Evolutionary conservation across 495 filamentous ascomycete species (phyloP), one percentile per base, ranked within the genome.

Genomic region (Daldinia decipiens): DNA sequence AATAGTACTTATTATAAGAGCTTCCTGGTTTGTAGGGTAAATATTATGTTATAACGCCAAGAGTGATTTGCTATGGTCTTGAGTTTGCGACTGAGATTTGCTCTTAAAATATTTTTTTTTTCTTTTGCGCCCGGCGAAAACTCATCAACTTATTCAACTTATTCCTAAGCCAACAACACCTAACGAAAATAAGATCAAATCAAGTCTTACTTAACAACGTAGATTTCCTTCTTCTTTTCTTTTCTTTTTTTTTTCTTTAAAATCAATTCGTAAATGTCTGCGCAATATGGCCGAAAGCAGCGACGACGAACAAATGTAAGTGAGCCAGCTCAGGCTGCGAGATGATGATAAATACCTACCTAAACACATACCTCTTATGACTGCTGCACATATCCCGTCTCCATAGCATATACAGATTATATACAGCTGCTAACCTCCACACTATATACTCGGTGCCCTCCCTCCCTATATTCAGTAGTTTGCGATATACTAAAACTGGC

Each of bases 281-380:
- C 6, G 29, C 40, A 68, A 65, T 59, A 80, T 80, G 79, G 52
- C 75, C 34, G 77, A 80, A 17, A 78, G 73, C 65, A 78, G 73
- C 65, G 80, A 83, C 50, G 79, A 81, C 34, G 80, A 82, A 47
- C 76, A 77, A 53, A 70, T 83, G 82, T 81, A 78, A 77, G 78
- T 67, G 1, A 50, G 15, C 21, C 34, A 57, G 31, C 13, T 7
- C 9, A 6, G n/a, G 32, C 8, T 34, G 32, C 12, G 50, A 52
- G 21, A 15, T n/a, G 15, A 36, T 19, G 4, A 24, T 24, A 2
- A 24, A 24, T 24, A 24, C 21, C 21, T 24, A n/a, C n/a, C n/a
- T n/a, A n/a, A n/a, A 24, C 2, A 24, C 2, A 24, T 24, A 24
- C 21, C 21, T 24, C 5, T 17, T 17, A 11, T 15, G 53, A n/a